These are phyloP conservation scores for Podospora appendiculata DNA, from an alignment of 495 filamentous ascomycete genomes.

Conservation along the genomic window DNA sequence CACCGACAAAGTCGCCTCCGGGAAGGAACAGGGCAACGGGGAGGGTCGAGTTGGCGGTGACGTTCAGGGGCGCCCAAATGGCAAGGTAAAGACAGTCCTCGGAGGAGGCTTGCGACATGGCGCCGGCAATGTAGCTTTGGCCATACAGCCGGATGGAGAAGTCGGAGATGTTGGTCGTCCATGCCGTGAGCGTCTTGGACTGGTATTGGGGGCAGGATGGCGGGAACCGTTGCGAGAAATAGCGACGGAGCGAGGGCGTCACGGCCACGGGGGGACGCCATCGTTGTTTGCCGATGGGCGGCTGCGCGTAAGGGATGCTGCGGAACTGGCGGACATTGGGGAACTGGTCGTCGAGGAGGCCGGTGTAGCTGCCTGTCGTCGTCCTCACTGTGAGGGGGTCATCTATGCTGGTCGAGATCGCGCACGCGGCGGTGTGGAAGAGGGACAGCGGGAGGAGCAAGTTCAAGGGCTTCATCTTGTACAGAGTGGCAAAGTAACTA, in stretches of 20 bases:
- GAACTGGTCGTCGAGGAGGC: slow-evolving; percentile 28
- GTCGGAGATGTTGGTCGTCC: slow-evolving; percentile 28
- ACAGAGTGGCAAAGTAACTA: too few species aligned
- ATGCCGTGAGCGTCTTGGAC: slow-evolving; percentile 20
- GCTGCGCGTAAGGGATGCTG: slow-evolving; percentile 36
- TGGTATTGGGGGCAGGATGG: slow-evolving; percentile 30
- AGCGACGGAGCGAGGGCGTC: slow-evolving; percentile 16
- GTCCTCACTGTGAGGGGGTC: slow-evolving; percentile 23
- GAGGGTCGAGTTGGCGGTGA: slow-evolving; percentile 9
- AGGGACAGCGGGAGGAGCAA: neutral
- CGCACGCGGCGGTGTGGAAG: neutral
- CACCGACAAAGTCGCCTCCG: slow-evolving; percentile 37
- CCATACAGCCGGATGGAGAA: slow-evolving; percentile 23
- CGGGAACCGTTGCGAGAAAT: slow-evolving; percentile 27
- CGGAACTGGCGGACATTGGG: slow-evolving; percentile 38
- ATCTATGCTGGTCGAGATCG: neutral
- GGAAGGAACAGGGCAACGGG: slow-evolving; percentile 43
- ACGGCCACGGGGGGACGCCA: slow-evolving; percentile 33
- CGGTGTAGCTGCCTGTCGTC: slow-evolving; percentile 28
- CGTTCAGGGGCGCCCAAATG: slow-evolving; percentile 40
- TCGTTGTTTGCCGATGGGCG: slow-evolving; percentile 29
- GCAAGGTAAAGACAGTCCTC: slow-evolving; percentile 50
- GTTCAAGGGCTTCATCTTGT: neutral
- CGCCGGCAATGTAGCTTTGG: slow-evolving; percentile 22
- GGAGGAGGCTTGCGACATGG: slow-evolving; percentile 25